phyloP scores from a whole-genome alignment of 306 rosid genomes.

The Pterocarpus macrocarpus region DNA sequence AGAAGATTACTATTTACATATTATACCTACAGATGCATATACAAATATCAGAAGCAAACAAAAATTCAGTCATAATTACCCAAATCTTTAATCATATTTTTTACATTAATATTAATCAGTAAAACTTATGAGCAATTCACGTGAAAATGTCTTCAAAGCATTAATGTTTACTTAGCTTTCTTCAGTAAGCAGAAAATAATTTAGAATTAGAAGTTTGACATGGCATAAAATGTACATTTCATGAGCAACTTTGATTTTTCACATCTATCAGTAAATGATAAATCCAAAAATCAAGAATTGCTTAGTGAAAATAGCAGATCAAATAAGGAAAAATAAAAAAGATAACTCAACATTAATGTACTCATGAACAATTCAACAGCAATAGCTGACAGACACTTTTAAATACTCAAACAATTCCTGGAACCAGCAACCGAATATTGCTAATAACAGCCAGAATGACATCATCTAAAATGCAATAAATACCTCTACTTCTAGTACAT shows the following conservation, averaged over 20 bases:
- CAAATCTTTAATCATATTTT: slow-evolving; percentile 25
- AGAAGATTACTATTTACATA: not conserved
- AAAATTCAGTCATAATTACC: not conserved
- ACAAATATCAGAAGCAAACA: slow-evolving; percentile 12
- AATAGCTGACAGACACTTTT: not conserved
- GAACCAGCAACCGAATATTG: slow-evolving; percentile 38
- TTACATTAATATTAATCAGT: slow-evolving; percentile 28
- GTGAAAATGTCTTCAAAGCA: slow-evolving; percentile 11
- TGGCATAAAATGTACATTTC: slow-evolving; percentile 13
- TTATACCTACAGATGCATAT: not conserved
- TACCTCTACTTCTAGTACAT: slow-evolving; percentile 99
- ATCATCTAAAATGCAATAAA: slow-evolving; percentile 29
- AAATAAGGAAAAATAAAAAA: not conserved
- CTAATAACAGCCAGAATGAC: slow-evolving; percentile 24
- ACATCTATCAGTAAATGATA: slow-evolving; percentile 17
- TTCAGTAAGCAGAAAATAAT: slow-evolving; percentile 11
- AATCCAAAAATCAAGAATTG: slow-evolving; percentile 13
- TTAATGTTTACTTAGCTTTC: not conserved
- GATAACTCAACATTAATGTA: not conserved
- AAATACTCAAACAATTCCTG: slow-evolving; percentile 30
- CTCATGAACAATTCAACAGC: slow-evolving; percentile 27
- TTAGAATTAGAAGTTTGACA: slow-evolving; percentile 34
- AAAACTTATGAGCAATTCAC: slow-evolving; percentile 24
- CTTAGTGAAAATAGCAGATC: slow-evolving; percentile 29
- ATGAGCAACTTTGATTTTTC: not conserved